These are phyloP conservation scores for Elaeis guineensis DNA, from an alignment of 176 grass and related monocot genomes.

Conservation along the genomic window DNA sequence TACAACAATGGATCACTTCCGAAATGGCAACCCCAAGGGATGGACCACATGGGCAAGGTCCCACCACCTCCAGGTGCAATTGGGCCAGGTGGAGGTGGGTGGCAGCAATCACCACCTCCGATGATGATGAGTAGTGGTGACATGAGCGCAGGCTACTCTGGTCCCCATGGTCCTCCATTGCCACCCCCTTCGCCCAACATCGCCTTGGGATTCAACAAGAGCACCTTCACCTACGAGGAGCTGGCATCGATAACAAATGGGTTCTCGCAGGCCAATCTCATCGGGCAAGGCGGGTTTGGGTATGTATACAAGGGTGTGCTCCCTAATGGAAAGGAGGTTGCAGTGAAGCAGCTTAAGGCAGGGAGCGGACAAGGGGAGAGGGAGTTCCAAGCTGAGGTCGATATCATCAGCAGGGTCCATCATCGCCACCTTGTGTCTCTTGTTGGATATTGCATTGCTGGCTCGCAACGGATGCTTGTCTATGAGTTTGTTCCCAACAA, in stretches of 20 bases:
- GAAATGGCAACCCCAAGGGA: slow-evolving; percentile 32
- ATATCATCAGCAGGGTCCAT: slow-evolving; percentile 53
- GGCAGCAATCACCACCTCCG: slow-evolving; percentile 2
- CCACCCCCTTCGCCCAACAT: slow-evolving; percentile 30
- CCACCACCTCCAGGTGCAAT: slow-evolving; percentile 13
- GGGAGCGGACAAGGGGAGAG: slow-evolving; percentile 47
- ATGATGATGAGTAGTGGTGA: slow-evolving; percentile 9
- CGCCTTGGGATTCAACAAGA: slow-evolving; percentile 34
- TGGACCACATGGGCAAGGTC: slow-evolving; percentile 15
- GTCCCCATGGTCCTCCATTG: slow-evolving; percentile 13
- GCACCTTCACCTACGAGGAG: slow-evolving; percentile 39
- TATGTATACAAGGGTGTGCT: slow-evolving; percentile 49
- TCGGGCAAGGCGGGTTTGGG: slow-evolving; percentile 49
- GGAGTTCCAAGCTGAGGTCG: slow-evolving; percentile 58
- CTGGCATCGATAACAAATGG: slow-evolving; percentile 23
- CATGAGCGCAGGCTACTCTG: slow-evolving; percentile 8
- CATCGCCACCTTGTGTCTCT: slow-evolving; percentile 46
- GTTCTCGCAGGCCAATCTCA: slow-evolving; percentile 30
- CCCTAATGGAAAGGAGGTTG: slow-evolving; percentile 38
- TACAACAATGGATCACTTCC: not conserved
- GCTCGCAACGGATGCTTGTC: slow-evolving; percentile 33
- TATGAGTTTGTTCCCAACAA: slow-evolving; percentile 47
- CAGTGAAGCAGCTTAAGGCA: slow-evolving; percentile 52
- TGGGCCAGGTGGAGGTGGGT: slow-evolving; percentile 2
- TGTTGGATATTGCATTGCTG: slow-evolving; percentile 44